Conservation (phyloP, 257 asterid species). For the Gardenia jasminoides region DNA sequence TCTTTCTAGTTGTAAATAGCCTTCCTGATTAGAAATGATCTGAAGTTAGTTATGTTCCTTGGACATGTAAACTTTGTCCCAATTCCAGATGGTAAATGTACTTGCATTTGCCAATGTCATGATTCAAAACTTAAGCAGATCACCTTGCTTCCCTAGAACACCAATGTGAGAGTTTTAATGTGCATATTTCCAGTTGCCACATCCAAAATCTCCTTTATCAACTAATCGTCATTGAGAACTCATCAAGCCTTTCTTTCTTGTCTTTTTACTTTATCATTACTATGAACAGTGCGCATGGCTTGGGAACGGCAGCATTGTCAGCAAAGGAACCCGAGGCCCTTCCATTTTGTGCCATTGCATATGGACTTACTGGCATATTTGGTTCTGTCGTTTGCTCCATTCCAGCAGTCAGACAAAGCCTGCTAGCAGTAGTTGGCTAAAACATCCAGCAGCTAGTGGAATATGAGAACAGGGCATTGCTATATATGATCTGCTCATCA, state of each 20-base stretch:
- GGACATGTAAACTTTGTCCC: background rate
- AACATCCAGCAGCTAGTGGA: background rate
- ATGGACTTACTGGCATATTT: conserved; percentile 90
- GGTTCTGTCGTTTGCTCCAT: conserved; percentile 92
- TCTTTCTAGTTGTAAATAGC: background rate
- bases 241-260: background rate
- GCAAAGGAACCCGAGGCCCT: conserved; percentile 99
- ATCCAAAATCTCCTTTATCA: background rate
- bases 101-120: background rate
- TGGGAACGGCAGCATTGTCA: conserved; percentile 97
- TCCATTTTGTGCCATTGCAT: conserved; percentile 96
- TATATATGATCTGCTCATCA: background rate
- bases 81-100: background rate
- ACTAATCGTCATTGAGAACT: background rate
- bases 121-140: background rate
- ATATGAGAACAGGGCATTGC: background rate
- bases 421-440: conserved; percentile 80
- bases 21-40: background rate
- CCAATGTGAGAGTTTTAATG: background rate
- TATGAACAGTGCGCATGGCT: conserved; percentile 78
- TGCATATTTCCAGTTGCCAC: background rate
- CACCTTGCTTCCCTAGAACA: background rate
- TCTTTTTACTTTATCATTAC: background rate
- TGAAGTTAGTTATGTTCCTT: background rate
- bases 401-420: conserved; percentile 83